Conservation (phyloP, 176 grass and related monocot species). For the Musa schizocarpa region DNA sequence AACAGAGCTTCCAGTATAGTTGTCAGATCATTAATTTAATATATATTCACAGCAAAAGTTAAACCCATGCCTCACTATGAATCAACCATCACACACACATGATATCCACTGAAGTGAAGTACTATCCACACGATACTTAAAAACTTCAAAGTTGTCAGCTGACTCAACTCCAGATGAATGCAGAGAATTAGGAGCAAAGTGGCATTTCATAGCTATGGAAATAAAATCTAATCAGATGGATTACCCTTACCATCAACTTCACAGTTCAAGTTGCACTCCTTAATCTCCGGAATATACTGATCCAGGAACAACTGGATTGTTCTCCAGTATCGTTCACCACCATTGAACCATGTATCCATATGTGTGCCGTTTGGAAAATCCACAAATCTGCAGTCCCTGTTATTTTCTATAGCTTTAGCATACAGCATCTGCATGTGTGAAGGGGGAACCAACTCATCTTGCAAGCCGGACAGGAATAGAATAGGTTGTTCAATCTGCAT, state of each 20-base stretch:
- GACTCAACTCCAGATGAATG: neutral
- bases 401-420: constrained; percentile 53
- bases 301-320: constrained; percentile 69
- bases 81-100: neutral
- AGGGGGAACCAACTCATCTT: constrained; percentile 91
- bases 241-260: constrained; percentile 47
- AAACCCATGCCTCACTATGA: neutral
- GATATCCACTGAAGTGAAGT: too few relatives aligned
- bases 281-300: constrained; percentile 42
- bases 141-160: neutral
- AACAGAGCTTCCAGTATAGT: neutral
- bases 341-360: constrained; percentile 94
- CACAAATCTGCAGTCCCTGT: constrained; percentile 64
- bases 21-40: neutral
- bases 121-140: neutral
- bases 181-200: neutral
- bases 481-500: constrained; percentile 82
- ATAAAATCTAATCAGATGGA: neutral
- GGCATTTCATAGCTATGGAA: neutral
- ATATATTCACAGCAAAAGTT: neutral
- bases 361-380: constrained; percentile 97
- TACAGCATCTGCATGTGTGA: constrained; percentile 74
- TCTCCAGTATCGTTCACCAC: constrained; percentile 93
- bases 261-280: constrained; percentile 32
- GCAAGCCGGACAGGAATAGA: constrained; percentile 90